Base-by-base conservation (phyloP, 805 yeast genomes). In the Candida argentea region DNA sequence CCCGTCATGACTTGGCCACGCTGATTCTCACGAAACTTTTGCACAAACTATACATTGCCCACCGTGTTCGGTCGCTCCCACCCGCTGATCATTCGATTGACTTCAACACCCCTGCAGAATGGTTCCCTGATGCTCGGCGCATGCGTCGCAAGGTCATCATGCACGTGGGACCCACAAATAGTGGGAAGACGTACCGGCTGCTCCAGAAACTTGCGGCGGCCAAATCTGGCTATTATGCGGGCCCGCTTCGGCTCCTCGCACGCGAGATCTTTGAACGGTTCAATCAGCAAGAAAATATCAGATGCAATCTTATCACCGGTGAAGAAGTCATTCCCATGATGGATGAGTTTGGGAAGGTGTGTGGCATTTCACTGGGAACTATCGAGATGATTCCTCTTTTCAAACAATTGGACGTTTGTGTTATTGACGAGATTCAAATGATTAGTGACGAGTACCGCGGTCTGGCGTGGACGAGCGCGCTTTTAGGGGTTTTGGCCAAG, bases 111-210 rank as follows among this genome's bases (percentile, higher is more conserved):
- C 67, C 67, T 6, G 59, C 62, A 4, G 57, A 57, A 38, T 81
- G 94, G 86, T 91, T 66, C 43, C 95, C 97, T 0, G 73, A 66
- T 25, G 93, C 98, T 1, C 63, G 97, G 22, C 70, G 74, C 37
- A 61, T 85, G 59, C 76, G 73, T 37, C 62, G 99, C 22, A 76
- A 79, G 28, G 65, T 91, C 27, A 67, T 80, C n/a, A 70, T 91
- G 75, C 99, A 91, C 49, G 83, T 91, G 7, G 99, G 99, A 0
- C 98, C 99, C 1, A 91, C 99, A 0, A 91, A 91, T 50, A 77
- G 91, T 39, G 99, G 99, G 8, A 91, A 91, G 45, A 91, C 97
- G 0, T 82, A 83, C 46, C 68, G 71, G 26, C 94, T 97, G 0
- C 56, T 91, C 25, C 65, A 79, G 42, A 65, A 73, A 31, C 61